Evolutionary conservation across 768 basidiomycete species (phyloP).

Genomic region (Lyophyllum shimeji): DNA sequence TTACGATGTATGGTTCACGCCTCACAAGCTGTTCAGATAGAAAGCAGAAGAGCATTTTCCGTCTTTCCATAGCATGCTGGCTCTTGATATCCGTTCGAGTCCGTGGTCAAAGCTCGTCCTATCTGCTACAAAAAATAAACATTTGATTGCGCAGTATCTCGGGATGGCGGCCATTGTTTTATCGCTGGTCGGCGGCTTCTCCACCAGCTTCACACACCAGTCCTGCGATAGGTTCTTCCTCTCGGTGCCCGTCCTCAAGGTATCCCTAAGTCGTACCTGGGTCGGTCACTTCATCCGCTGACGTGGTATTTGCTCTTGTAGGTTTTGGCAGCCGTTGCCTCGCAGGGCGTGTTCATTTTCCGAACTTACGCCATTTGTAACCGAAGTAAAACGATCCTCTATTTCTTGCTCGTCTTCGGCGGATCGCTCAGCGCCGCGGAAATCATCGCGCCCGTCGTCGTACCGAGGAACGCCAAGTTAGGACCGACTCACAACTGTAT

Average conservation of each 20-base stretch:
- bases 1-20: background rate
- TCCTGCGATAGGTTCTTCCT: slow-evolving; percentile 16
- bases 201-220: slow-evolving; percentile 12
- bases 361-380: slow-evolving; percentile 22
- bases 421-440: slow-evolving; percentile 17
- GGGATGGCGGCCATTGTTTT: slow-evolving; percentile 19
- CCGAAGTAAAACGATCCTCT: slow-evolving; percentile 9
- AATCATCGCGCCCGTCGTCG: slow-evolving; percentile 20
- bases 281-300: background rate
- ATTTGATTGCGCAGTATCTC: slow-evolving; percentile 13
- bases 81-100: slow-evolving; percentile 17
- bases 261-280: background rate
- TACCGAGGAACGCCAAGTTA: slow-evolving; percentile 16
- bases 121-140: background rate
- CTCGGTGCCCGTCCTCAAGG: slow-evolving; percentile 18
- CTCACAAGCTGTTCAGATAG: slow-evolving; percentile 6
- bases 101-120: background rate
- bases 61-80: slow-evolving; percentile 19
- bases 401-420: slow-evolving; percentile 18
- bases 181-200: slow-evolving; percentile 17
- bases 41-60: slow-evolving; percentile 16
- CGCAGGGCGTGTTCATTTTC: slow-evolving; percentile 20
- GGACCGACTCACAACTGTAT: slow-evolving; percentile 17
- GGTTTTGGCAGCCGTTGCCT: slow-evolving; percentile 21
- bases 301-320: background rate